Conservation (phyloP, 352 stramenopile species). For the Phytophthora citrophthora region DNA sequence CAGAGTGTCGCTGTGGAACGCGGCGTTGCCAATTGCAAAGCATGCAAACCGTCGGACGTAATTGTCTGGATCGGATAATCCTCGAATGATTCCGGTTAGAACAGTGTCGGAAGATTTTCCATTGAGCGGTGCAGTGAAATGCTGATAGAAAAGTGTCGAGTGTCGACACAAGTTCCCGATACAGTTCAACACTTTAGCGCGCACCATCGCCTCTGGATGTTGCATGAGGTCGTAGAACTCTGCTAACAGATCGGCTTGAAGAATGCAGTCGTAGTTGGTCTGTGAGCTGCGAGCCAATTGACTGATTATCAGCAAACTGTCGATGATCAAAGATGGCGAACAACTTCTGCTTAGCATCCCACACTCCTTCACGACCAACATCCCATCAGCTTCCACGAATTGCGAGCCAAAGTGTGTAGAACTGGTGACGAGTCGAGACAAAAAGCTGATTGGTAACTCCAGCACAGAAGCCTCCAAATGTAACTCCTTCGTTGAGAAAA, state of each 20-base stretch:
- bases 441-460: slow-evolving; percentile 79
- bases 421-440: slow-evolving; percentile 85
- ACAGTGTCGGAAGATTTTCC: slow-evolving; percentile 38
- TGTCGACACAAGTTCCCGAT: slow-evolving; percentile 93
- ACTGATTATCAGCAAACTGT: slow-evolving; percentile 86
- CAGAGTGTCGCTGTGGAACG: slow-evolving; percentile 87
- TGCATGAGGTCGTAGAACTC: slow-evolving; percentile 68
- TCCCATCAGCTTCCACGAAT: slow-evolving; percentile 74
- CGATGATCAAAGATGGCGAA: slow-evolving; percentile 72
- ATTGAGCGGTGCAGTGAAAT: slow-evolving; percentile 44
- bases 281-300: slow-evolving; percentile 85
- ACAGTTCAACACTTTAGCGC: slow-evolving; percentile 91
- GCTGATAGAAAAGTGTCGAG: slow-evolving; percentile 88
- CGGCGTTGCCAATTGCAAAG: slow-evolving; percentile 95
- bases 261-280: slow-evolving; percentile 78
- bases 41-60: slow-evolving; percentile 92
- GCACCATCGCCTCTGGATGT: slow-evolving; percentile 76
- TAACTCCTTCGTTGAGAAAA: slow-evolving; percentile 60
- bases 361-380: slow-evolving; percentile 76
- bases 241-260: slow-evolving; percentile 49
- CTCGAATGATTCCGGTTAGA: slow-evolving; percentile 63
- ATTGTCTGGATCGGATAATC: slow-evolving; percentile 70
- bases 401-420: slow-evolving; percentile 84
- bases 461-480: slow-evolving; percentile 64
- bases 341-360: slow-evolving; percentile 51